A percentile compares a stretch with the other conserved stretches of the same genome.
Evolutionary conservation across 2,329 filamentous ascomycete genomes (phyloP).

Genomic region (Diplodia corticola): DNA sequence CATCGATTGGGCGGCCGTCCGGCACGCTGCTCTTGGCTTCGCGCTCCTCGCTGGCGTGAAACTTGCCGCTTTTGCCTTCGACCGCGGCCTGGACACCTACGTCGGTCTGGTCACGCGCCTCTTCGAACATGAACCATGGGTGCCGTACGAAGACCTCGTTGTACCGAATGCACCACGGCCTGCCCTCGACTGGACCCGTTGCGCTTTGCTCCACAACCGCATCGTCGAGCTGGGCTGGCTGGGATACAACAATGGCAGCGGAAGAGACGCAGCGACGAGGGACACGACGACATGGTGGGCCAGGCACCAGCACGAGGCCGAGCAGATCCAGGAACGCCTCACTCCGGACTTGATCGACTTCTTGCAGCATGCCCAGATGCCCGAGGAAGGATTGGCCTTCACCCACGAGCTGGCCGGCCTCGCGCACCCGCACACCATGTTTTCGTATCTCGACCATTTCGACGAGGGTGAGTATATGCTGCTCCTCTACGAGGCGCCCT

Average conservation of each 20-base stretch:
- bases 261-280: not conserved
- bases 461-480: not conserved
- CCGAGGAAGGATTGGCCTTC: conserved; percentile 9
- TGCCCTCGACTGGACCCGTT: conserved; percentile 6
- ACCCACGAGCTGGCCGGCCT: conserved; percentile 10
- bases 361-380: conserved; percentile 15
- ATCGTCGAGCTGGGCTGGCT: conserved; percentile 19
- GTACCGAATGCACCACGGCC: not conserved
- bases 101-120: not conserved
- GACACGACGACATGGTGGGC: conserved; percentile 11
- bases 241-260: not conserved
- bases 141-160: not conserved
- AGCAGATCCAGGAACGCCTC: not conserved
- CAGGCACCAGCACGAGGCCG: not conserved
- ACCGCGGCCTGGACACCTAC: not conserved
- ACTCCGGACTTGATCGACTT: conserved; percentile 1
- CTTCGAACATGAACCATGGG: not conserved
- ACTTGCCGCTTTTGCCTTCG: not conserved
- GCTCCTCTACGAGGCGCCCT: not conserved
- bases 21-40: not conserved
- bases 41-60: conserved; percentile 3
- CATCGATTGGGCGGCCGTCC: not conserved
- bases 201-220: conserved; percentile 6
- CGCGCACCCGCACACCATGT: not conserved
- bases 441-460: not conserved